Evolutionary conservation across 495 filamentous ascomycete species (phyloP).

Genomic region (Penicillium atrosanguineum): DNA sequence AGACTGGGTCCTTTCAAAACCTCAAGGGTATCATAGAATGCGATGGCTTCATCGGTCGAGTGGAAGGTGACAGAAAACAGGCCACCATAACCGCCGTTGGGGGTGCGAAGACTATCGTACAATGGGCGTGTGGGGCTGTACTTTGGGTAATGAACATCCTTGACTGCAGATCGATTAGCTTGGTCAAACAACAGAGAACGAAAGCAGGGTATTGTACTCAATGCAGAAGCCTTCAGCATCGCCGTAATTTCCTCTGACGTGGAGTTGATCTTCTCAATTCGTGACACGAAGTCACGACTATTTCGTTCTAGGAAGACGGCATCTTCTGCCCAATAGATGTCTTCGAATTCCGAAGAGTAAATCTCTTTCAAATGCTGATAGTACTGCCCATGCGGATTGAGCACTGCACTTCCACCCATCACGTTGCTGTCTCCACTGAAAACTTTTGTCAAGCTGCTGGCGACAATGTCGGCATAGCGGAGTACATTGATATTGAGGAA

Average conservation of each 20-base stretch:
- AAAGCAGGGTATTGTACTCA: conserved; percentile 35
- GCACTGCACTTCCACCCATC: conserved; percentile 86
- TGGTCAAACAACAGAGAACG: not conserved
- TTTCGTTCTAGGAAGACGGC: conserved; percentile 93
- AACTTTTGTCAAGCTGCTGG: conserved; percentile 92
- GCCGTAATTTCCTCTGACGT: conserved; percentile 84
- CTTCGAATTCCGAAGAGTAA: conserved; percentile 67
- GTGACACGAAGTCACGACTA: conserved; percentile 82
- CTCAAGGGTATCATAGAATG: conserved; percentile 83
- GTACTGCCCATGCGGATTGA: conserved; percentile 76
- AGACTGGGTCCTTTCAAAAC: conserved; percentile 92
- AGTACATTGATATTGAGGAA: conserved; percentile 94
- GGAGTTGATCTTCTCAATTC: conserved; percentile 79
- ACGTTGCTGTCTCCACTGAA: conserved; percentile 98
- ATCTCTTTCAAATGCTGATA: conserved; percentile 66
- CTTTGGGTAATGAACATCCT: conserved; percentile 85
- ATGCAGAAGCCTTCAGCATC: conserved; percentile 55
- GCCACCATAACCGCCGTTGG: conserved; percentile 85
- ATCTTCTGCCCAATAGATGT: conserved; percentile 91
- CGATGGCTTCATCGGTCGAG: conserved; percentile 63
- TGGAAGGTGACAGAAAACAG: conserved; percentile 81
- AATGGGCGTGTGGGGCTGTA: conserved; percentile 61
- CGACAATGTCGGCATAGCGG: conserved; percentile 83
- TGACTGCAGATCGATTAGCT: conserved; percentile 45
- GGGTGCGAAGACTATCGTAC: conserved; percentile 76